These are phyloP conservation scores for Flaveria brownii DNA, from an alignment of 129 eudicot species.

Conservation along the genomic window DNA sequence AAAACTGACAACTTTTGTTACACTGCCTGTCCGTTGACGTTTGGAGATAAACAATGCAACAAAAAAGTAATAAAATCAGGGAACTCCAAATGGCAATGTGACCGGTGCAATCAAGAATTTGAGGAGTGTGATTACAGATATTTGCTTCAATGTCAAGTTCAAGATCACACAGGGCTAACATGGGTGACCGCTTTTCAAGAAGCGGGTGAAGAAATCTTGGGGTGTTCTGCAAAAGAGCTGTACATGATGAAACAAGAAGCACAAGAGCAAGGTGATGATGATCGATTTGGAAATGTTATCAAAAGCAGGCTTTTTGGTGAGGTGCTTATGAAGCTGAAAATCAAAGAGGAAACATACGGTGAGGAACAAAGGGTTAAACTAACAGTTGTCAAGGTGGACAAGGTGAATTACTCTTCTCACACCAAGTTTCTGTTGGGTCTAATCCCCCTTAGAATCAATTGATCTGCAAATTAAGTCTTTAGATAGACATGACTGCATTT, in stretches of 20 bases:
- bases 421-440: constrained; percentile 56
- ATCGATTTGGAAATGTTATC: constrained; percentile 47
- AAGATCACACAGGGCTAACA: constrained; percentile 83
- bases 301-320: constrained; percentile 54
- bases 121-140: constrained; percentile 93
- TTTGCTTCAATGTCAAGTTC: constrained; percentile 84
- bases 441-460: constrained; percentile 40
- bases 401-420: constrained; percentile 58
- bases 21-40: constrained; percentile 86
- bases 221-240: constrained; percentile 73
- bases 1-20: constrained; percentile 81
- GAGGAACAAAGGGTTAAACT: constrained; percentile 86
- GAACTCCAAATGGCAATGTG: constrained; percentile 78
- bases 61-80: constrained; percentile 83
- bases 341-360: constrained; percentile 82
- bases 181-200: constrained; percentile 98
- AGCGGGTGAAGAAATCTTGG: constrained; percentile 82
- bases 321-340: constrained; percentile 65
- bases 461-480: not conserved
- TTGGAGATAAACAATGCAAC: constrained; percentile 74
- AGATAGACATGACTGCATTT: not conserved
- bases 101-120: constrained; percentile 82
- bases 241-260: constrained; percentile 52
- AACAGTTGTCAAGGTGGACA: constrained; percentile 76
- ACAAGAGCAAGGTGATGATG: constrained; percentile 42